Conservation (phyloP, 2,329 filamentous ascomycete species). For the Trichoderma citrinoviride region DNA sequence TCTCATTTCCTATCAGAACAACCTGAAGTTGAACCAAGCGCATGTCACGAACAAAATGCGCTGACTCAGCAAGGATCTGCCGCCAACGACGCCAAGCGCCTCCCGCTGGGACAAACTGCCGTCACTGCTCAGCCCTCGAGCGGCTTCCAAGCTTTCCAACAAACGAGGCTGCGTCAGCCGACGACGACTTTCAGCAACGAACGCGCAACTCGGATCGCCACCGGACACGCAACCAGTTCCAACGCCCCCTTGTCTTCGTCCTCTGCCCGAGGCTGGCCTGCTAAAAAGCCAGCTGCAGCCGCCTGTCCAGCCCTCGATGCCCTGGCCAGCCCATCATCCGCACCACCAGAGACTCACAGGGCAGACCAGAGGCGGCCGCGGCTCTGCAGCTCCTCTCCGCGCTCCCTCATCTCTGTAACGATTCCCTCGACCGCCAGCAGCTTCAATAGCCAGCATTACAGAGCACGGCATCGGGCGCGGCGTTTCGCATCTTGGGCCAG, state of each 20-base stretch:
- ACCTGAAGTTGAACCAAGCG: neutral
- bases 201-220: constrained; percentile 7
- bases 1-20: too few species aligned
- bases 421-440: neutral
- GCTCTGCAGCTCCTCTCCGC: neutral
- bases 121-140: neutral
- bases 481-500: neutral
- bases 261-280: neutral
- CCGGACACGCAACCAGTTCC: constrained; percentile 20
- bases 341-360: neutral
- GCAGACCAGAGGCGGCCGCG: neutral
- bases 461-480: neutral
- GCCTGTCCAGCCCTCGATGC: constrained; percentile 4
- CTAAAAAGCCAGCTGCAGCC: constrained; percentile 10
- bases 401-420: neutral
- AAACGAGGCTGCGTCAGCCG: constrained; percentile 19
- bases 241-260: neutral
- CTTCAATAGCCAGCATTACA: neutral
- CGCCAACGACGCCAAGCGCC: neutral
- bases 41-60: neutral
- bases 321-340: neutral
- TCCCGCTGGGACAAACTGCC: neutral
- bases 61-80: neutral
- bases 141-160: neutral
- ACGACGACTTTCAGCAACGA: constrained; percentile 4